Percentiles rank a stretch among this genome's conserved stretches.
phyloP scores from a whole-genome alignment of 768 basidiomycete genomes.

The Baorangia bicolor region DNA sequence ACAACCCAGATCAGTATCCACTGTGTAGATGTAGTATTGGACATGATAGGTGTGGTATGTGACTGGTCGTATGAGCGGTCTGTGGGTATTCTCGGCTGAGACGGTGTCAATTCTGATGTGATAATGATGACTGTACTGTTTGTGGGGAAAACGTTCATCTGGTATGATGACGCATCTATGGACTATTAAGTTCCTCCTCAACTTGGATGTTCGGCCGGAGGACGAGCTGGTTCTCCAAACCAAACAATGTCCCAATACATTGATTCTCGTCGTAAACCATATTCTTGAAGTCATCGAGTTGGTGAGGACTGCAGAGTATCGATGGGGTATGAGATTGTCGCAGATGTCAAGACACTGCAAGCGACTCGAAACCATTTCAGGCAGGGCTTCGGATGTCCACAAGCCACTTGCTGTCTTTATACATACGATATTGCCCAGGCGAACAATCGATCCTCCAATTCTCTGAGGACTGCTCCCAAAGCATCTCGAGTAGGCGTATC shows the following conservation, averaged over 20 bases:
- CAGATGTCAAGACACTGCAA: too few relatives aligned
- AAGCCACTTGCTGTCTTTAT: constrained; percentile 1
- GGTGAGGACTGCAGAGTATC: too few relatives aligned
- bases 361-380: too few relatives aligned
- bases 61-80: not conserved
- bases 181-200: not conserved
- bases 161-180: too few relatives aligned
- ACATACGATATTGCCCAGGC: too few relatives aligned
- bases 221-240: not conserved
- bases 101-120: not conserved
- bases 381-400: constrained; percentile 23
- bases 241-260: not conserved
- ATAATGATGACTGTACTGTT: too few relatives aligned
- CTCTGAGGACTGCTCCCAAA: not conserved
- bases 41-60: not conserved
- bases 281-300: too few relatives aligned
- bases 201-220: not conserved
- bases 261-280: too few relatives aligned
- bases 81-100: not conserved
- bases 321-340: constrained; percentile 4
- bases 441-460: constrained; percentile 13
- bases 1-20: not conserved
- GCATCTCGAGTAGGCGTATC: constrained; percentile 1
- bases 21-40: too few relatives aligned
- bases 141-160: too few relatives aligned